Evolutionary conservation across 2,329 filamentous ascomycete genomes (phyloP), one percentile per base, ranked within the genome.

Genomic region (Sporothrix brunneoviolacea): DNA sequence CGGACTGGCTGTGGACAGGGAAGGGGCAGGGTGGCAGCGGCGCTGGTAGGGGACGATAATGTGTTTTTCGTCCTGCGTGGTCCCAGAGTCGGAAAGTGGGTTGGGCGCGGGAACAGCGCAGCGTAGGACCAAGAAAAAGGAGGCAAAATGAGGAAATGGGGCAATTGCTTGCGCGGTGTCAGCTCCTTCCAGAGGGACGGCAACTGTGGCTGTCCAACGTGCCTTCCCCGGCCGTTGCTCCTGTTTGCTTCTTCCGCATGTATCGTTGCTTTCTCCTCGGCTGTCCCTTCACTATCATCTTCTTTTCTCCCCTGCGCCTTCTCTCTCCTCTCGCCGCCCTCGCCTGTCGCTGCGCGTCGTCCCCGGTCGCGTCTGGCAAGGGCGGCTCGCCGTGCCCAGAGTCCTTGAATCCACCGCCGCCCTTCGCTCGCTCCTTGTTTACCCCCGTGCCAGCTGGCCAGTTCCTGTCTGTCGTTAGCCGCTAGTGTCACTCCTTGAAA

Each of bases 401-500:
- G 15, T 4, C n/a, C n/a, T n/a, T n/a, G n/a, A n/a, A n/a, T n/a
- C n/a, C n/a, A n/a, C n/a, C n/a, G n/a, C n/a, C n/a, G n/a, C n/a
- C n/a, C n/a, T n/a, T n/a, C n/a, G n/a, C n/a, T n/a, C n/a, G n/a
- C n/a, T n/a, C n/a, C n/a, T n/a, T n/a, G n/a, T n/a, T n/a, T n/a
- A n/a, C n/a, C n/a, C 15, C 7, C 24, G 35, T 32, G 44, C 44
- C 44, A 47, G 44, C 39, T 40, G 19, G 37, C 37, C n/a, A 22
- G 16, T 42, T 51, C n/a, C 18, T 40, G 30, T 18, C 8, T 28
- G 15, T 51, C 30, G 16, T 19, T 30, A 16, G n/a, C n/a, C 19
- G 28, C 19, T 51, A 47, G 27, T 37, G 38, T 39, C 19, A 16
- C 22, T n/a, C 38, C 21, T 39, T n/a, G 18, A 47, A 48, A 51